Evolutionary conservation across 2,329 filamentous ascomycete genomes (phyloP), one percentile per base, ranked within the genome.

Genomic region (Sporothrix curviconia): DNA sequence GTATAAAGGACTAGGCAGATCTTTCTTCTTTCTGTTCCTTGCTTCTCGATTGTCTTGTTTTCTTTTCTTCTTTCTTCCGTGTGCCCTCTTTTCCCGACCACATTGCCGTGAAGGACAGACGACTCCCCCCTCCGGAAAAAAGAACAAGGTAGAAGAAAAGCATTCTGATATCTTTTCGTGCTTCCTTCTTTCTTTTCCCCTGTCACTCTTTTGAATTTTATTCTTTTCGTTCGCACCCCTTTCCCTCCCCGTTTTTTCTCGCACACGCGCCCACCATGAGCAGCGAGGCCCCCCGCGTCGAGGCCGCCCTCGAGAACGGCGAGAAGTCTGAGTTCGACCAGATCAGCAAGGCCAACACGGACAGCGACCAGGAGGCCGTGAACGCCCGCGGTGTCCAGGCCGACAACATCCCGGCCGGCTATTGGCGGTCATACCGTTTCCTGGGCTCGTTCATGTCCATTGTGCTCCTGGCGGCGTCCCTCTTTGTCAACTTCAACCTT

Each of bases 341-440:
- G 17, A 15, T 43, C 55, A 51, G 28, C 55, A 36, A 34, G 8
- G 8, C 14, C 12, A 19, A 15, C 43, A 43, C 25, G 17, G 55
- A 56, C 19, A 22, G 25, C 55, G 55, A 56, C 44, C 19, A 19
- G 15, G 59, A 60, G 42, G 56, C 51, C 3, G 9, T 37, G 28
- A 32, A 25, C 12, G 59, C 59, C 14, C 59, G 56, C 4, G 59
- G 51, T 17, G 56, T 56, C 4, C 51, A 60, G 52, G 32, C 24
- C 28, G 52, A 58, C 14, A 43, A 60, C 46, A 60, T 60, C n/a
- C 59, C 59, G 11, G 7, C 52, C 8, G 59, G 56, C 7, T 60
- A 60, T 53, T 60, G 59, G 59, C 56, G 44, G 32, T 60, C 59
- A 7, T 56, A 22, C 25, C 59, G 59, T 8, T 58, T 60, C 46